Percentiles rank a stretch among this genome's conserved stretches.
phyloP scores from a whole-genome alignment of 2,329 filamentous ascomycete genomes.

The Pseudopyricularia cyperi region DNA sequence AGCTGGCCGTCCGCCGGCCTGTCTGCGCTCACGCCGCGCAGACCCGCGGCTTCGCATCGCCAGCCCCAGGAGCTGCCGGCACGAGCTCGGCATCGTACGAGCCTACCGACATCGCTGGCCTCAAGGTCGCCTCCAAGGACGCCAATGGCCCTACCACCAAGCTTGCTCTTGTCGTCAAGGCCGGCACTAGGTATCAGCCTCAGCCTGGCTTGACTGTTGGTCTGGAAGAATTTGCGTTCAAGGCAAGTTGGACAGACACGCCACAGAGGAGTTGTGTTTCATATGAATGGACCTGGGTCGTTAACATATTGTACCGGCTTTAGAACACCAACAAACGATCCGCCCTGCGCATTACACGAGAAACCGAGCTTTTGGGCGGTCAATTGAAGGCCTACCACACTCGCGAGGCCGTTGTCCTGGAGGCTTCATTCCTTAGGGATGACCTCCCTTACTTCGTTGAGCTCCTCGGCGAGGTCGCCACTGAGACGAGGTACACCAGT shows the following conservation, averaged over 20 bases:
- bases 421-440: constrained; percentile 88
- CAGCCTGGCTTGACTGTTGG: constrained; percentile 81
- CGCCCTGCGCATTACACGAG: constrained; percentile 82
- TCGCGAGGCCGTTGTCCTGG: constrained; percentile 82
- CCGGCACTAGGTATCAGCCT: constrained; percentile 84
- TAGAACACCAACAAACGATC: constrained; percentile 81
- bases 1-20: constrained; percentile 43
- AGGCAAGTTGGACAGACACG: constrained; percentile 41
- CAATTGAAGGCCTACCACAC: constrained; percentile 81
- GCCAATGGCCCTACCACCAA: constrained; percentile 79
- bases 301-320: constrained; percentile 28
- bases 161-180: constrained; percentile 84
- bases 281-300: constrained; percentile 13
- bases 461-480: constrained; percentile 82
- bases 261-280: not conserved
- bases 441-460: constrained; percentile 97
- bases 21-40: constrained; percentile 38
- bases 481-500: constrained; percentile 76
- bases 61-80: constrained; percentile 29
- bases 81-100: constrained; percentile 72
- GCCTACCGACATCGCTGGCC: constrained; percentile 68
- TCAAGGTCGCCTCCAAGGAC: constrained; percentile 90
- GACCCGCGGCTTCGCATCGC: constrained; percentile 41
- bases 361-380: constrained; percentile 88
- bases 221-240: constrained; percentile 93